phyloP scores from a whole-genome alignment of 768 basidiomycete genomes.

The Exidia glandulosa region DNA sequence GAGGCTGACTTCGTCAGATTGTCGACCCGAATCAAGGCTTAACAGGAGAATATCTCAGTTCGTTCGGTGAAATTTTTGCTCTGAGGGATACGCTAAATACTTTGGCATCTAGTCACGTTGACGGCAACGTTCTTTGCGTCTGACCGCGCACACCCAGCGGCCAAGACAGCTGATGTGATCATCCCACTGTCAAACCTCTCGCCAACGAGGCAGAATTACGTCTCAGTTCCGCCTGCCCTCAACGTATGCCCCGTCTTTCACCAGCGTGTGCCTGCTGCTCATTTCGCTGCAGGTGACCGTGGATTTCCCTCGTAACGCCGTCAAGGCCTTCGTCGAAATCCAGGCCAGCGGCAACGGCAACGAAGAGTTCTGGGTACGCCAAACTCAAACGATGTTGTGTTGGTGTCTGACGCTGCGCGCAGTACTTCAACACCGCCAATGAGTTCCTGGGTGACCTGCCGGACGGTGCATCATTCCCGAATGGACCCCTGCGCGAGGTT shows the following conservation, averaged over 20 bases:
- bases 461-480: constrained; percentile 30
- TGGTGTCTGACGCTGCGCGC: neutral
- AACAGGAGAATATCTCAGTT: constrained; percentile 62
- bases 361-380: constrained; percentile 69
- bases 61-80: constrained; percentile 5
- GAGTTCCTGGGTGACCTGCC: constrained; percentile 48
- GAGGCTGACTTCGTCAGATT: no score
- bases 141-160: constrained; percentile 42
- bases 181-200: constrained; percentile 58
- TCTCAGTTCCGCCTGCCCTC: constrained; percentile 63
- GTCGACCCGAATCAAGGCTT: constrained; percentile 34
- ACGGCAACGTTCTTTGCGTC: constrained; percentile 64
- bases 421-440: constrained; percentile 59
- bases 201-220: constrained; percentile 56
- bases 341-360: constrained; percentile 52
- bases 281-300: constrained; percentile 39
- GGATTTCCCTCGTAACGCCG: constrained; percentile 58
- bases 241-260: constrained; percentile 31
- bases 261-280: no score
- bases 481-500: constrained; percentile 52
- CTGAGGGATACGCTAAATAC: neutral
- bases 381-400: neutral
- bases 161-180: constrained; percentile 49
- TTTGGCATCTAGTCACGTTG: constrained; percentile 38
- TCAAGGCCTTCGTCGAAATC: constrained; percentile 57